These are phyloP conservation scores for Neurospora hispaniola DNA, from an alignment of 495 filamentous ascomycete genomes.

Conservation along the genomic window DNA sequence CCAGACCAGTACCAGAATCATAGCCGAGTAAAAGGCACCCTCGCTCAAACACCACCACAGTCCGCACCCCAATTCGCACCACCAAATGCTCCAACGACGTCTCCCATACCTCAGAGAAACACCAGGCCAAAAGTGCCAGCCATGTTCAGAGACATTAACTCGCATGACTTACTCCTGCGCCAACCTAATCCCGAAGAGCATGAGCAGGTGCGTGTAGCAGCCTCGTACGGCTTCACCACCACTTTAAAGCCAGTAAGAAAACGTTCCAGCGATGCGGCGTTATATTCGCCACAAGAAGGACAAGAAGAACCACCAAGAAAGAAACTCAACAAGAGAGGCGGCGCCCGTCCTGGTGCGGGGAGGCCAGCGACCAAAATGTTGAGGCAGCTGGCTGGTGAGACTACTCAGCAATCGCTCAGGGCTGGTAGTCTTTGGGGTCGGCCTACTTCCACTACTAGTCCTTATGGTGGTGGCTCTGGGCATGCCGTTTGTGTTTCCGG, in stretches of 20 bases:
- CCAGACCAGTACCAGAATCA: not conserved
- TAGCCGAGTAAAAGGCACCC: not conserved
- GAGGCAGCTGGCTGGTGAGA: not conserved
- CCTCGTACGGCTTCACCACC: not conserved
- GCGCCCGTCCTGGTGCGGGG: not conserved
- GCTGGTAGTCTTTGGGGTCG: not conserved
- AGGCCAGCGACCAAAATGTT: not conserved
- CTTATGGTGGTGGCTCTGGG: not conserved
- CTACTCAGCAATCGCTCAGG: not conserved
- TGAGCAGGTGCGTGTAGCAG: not conserved
- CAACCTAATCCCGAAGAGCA: not conserved
- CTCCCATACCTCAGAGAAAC: not conserved
- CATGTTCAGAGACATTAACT: not conserved
- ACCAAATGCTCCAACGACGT: not conserved
- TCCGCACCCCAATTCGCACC: not conserved
- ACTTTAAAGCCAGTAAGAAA: not conserved
- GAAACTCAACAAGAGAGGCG: not conserved
- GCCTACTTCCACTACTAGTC: not conserved
- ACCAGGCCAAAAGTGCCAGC: not conserved
- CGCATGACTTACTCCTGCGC: not conserved
- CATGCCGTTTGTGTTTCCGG: not conserved
- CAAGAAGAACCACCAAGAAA: not conserved
- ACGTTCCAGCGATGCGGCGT: not conserved
- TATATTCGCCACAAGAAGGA: not conserved
- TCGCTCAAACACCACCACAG: not conserved